Base-by-base conservation (phyloP, 495 filamentous ascomycete genomes). In the Hyaloscypha hepaticicola region DNA sequence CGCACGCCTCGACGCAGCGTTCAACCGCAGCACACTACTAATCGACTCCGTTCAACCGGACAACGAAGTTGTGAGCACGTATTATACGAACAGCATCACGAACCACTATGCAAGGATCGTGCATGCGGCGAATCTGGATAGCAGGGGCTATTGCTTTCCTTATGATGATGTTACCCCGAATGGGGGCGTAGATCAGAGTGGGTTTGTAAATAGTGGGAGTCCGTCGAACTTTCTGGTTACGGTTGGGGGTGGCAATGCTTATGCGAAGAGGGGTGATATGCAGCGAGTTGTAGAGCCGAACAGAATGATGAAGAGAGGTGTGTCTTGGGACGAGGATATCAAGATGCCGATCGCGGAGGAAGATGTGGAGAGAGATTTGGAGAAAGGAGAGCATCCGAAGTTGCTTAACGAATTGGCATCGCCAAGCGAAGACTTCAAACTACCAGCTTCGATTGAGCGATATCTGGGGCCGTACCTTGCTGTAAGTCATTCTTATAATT, bases 71-170 rank as follows among this genome's bases (percentile, higher is more conserved):
- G 62, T 65, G 3, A 26, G 24, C 26, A 71, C 70, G 21, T 89
- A 87, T 69, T 90, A 90, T 69, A 64, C 74, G 59, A 72, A 81
- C 14, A 55, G 68, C 5, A 74, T 83, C 38, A 91, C 89, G 19
- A 93, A 92, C 67, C 88, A 91, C 72, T 92, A 90, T 67, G 76
- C 85, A 19, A 73, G 87, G 22, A 83, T 92, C 64, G 81, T 87
- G 60, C 89, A 92, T 74, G 79, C 73, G 24, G 79, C 78, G 31
- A 87, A 85, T 61, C 61, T 84, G 14, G 87, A 88, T 72, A 77
- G 81, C 1, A 75, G 80, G 12, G 89, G 89, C 5, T 92, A 92
- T 76, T 86, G 87, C 2, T 90, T 90, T 67, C 88, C 89, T 0
- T 92, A 91, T 68, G 89, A 92, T 68, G 89, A 92, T 72, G 89